Base-by-base conservation (phyloP, 768 basidiomycete species). In the Xanthoconium stramineum region DNA sequence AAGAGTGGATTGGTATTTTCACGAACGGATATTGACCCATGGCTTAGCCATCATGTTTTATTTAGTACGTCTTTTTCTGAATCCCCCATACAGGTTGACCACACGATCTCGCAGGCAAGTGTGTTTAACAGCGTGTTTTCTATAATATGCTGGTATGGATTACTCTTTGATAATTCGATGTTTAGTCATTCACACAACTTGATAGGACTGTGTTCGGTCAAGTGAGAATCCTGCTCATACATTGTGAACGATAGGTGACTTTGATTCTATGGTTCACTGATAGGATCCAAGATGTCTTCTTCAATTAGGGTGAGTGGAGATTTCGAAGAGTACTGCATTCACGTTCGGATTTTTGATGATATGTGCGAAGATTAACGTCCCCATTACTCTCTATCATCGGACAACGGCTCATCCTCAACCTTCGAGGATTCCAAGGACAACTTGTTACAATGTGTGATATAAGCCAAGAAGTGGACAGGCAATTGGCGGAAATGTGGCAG, bases 371-470 rank as follows among this genome's bases (percentile, higher is more conserved):
- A 12, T 9, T 67, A 14, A 30, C 65, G 6, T 44, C 24, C 7
- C 63, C 60, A 2, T 15, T 64, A 0, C 50, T 66, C 15, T 57
- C 62, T 0, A 20, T 59, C 7, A 17, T 47, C 1, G 65, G 65
- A 19, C 65, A 66, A 47, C 65, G 60, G 5, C 56, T 61, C 12
- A 49, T 66, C 19, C 51, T 66, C 30, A 66, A 64, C 37, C 57
- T 66, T 24, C 54, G 57, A 12, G 50, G 47, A 44, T 43, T 49
- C 14, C 33, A 47, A 19, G 46, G 28, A 14, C 62, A 30, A 28
- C 20, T 30, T 2, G 40, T 50, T 3, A 33, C 44, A 1, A 56
- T 33, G 5, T 29, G 38, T 15, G 56, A 61, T 35, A 17, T 66
- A 10, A 63, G 65, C 10, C 48, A 24, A 28, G 65, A 64, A 14